phyloP scores from a whole-genome alignment of 2,329 filamentous ascomycete species.

The Trichoderma afroharzianum region DNA sequence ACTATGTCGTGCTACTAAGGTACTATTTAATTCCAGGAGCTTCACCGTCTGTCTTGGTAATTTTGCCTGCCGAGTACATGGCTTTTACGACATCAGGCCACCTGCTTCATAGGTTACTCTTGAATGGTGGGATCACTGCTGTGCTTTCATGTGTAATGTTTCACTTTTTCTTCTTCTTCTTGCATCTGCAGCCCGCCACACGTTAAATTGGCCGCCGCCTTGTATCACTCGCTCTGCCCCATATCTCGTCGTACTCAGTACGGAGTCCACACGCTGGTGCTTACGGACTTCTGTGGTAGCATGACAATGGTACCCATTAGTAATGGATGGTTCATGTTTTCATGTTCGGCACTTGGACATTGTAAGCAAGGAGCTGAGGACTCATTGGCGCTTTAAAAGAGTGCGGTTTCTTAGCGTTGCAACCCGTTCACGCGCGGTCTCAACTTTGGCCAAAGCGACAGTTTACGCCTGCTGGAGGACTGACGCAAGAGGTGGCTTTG shows the following conservation, averaged over 20 bases:
- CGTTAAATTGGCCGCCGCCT: background rate
- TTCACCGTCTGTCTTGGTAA: background rate
- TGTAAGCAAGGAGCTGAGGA: background rate
- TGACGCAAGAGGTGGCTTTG: constrained; percentile 15
- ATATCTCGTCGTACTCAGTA: background rate
- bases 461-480: background rate
- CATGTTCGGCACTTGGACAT: background rate
- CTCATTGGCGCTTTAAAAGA: background rate
- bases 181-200: background rate
- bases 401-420: background rate
- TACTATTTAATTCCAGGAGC: background rate
- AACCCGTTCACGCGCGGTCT: background rate
- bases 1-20: too few species aligned
- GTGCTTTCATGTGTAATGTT: background rate
- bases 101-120: background rate
- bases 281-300: background rate
- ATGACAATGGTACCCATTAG: background rate
- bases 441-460: background rate
- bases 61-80: background rate
- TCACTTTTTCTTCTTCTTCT: background rate
- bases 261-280: background rate
- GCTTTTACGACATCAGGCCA: background rate
- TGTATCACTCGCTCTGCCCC: background rate
- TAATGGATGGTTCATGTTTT: background rate
- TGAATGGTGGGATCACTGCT: background rate